phyloP scores from a whole-genome alignment of 108 stramenopile species.

The Conticribra guillardii region DNA sequence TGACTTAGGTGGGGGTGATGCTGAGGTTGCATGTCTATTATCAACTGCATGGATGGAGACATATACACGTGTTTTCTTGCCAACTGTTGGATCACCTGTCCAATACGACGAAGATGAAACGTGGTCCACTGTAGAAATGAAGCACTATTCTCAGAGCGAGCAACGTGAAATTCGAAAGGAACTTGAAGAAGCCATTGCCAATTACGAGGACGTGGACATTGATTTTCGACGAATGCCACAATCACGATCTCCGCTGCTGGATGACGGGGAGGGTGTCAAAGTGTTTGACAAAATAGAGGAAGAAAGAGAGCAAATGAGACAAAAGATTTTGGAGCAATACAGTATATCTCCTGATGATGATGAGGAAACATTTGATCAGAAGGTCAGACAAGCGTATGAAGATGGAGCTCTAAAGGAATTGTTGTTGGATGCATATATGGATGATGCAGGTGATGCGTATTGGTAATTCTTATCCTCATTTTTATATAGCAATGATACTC shows the following conservation, averaged over 20 bases:
- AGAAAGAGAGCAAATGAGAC: constrained; percentile 53
- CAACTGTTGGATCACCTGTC: constrained; percentile 72
- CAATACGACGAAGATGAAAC: constrained; percentile 60
- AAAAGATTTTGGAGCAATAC: constrained; percentile 54
- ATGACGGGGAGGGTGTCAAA: constrained; percentile 18
- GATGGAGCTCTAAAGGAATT: constrained; percentile 39
- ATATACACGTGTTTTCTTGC: constrained; percentile 78
- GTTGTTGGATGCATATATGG: constrained; percentile 40
- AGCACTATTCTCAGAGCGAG: constrained; percentile 40
- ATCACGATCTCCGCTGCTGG: constrained; percentile 31
- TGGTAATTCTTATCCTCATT: too few relatives aligned
- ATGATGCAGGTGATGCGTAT: constrained; percentile 42
- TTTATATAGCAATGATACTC: too few relatives aligned
- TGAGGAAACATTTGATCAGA: constrained; percentile 46
- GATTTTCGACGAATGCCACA: constrained; percentile 68
- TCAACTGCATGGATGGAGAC: constrained; percentile 91
- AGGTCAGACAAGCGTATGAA: constrained; percentile 55
- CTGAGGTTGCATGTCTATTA: constrained; percentile 83
- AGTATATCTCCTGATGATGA: constrained; percentile 59
- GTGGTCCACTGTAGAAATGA: constrained; percentile 55
- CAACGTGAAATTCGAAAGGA: constrained; percentile 69
- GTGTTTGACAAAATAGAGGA: constrained; percentile 48
- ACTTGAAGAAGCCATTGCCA: constrained; percentile 64
- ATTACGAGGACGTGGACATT: constrained; percentile 59
- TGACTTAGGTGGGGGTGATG: constrained; percentile 57